phyloP scores from a whole-genome alignment of 352 stramenopile species.

The Phytophthora aleatoria region DNA sequence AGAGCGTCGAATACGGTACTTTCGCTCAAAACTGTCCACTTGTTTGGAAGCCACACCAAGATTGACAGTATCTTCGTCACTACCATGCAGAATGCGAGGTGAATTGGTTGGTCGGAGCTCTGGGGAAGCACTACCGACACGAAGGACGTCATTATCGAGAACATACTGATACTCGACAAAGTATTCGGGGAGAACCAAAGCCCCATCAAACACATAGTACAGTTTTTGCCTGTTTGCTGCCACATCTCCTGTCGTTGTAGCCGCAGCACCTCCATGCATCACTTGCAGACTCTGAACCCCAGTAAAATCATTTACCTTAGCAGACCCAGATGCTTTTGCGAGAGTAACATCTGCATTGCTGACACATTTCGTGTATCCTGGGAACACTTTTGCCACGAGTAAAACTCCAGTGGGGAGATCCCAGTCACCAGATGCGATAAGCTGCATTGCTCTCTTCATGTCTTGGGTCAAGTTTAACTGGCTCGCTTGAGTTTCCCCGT shows the following conservation, averaged over 20 bases:
- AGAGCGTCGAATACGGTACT: conserved; percentile 54
- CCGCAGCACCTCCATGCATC: conserved; percentile 17
- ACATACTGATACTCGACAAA: conserved; percentile 85
- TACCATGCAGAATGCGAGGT: conserved; percentile 9
- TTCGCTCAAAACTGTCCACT: conserved; percentile 63
- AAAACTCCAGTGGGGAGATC: conserved; percentile 52
- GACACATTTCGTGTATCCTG: conserved; percentile 64
- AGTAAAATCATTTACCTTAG: conserved; percentile 37
- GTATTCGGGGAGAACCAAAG: conserved; percentile 84
- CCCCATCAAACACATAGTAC: conserved; percentile 85
- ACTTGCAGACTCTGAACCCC: conserved; percentile 70
- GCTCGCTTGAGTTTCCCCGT: background rate
- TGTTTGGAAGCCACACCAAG: conserved; percentile 38
- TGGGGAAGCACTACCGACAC: conserved; percentile 2
- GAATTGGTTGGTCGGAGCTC: conserved; percentile 7
- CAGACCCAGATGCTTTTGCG: conserved; percentile 15
- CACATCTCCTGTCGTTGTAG: conserved; percentile 18
- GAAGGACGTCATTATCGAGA: conserved; percentile 8
- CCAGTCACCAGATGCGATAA: conserved; percentile 48
- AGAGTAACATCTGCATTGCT: conserved; percentile 27
- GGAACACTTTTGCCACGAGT: conserved; percentile 86
- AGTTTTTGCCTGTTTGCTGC: conserved; percentile 52
- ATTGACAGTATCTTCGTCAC: conserved; percentile 37
- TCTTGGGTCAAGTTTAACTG: conserved; percentile 19
- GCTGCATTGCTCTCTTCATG: conserved; percentile 49